Base-by-base conservation (phyloP, 2,329 filamentous ascomycete genomes). In the Eutypella sp. region DNA sequence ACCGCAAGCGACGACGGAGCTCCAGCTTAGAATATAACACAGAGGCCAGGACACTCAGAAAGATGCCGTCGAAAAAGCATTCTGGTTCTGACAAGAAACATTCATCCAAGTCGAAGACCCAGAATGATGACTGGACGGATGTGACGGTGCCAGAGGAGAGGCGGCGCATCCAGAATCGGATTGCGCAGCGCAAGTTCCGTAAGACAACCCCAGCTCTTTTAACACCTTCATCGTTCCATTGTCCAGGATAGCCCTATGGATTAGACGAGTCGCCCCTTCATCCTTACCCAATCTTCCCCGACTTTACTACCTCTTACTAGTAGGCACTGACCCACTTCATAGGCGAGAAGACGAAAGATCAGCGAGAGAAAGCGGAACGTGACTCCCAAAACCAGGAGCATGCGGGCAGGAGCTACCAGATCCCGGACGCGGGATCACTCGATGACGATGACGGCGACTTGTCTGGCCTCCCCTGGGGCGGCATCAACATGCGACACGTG, bases 181-280 rank as follows among this genome's bases (percentile, higher is more conserved):
- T 89, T 49, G 85, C 85, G 2, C 86, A 89, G 58, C 75, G 85
- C 54, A 88, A 88, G 57, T 89, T 88, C 55, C 76, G 86, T 89
- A 75, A 59, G 83, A 69, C 18, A 57, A 13, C 5, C 34, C 16
- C 3, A 22, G 33, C 16, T 18, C 13, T 18, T 19, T 4, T 16
- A 25, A 9, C 9, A 11, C 8, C 37, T 39, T 22, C 34, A n/a
- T 31, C 19, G 16, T 16, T 42, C 29, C n/a, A 13, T 8, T 40
- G 23, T 13, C 41, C 34, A 33, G 22, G 20, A 41, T 11, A n/a
- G 29, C 40, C 29, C 37, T 23, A 10, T 20, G 2, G 1, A 45
- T 29, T 29, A 29, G 7, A 8, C 25, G 13, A 29, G 25, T 13
- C 25, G 8, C 25, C 25, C 25, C 25, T 13, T 29, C 25, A 7